These are phyloP conservation scores for Artemisia annua DNA, from an alignment of 129 eudicot genomes.

Conservation along the genomic window DNA sequence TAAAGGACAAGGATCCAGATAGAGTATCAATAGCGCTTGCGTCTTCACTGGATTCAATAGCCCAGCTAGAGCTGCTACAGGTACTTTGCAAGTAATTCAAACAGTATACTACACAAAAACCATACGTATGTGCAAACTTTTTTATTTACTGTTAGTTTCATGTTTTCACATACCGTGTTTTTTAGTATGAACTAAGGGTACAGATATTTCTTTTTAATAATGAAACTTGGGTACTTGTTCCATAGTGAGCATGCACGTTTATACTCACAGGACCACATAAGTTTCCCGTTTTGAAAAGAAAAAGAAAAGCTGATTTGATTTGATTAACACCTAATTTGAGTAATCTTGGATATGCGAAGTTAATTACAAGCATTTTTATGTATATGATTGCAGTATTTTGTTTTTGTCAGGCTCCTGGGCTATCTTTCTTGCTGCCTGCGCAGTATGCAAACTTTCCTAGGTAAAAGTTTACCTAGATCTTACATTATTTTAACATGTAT, in stretches of 20 bases:
- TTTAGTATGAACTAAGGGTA: neutral
- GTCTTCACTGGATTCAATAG: constrained; percentile 85
- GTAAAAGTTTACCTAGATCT: constrained; percentile 32
- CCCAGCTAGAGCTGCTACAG: constrained; percentile 91
- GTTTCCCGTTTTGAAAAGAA: neutral
- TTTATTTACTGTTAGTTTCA: neutral
- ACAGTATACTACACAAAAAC: constrained; percentile 9
- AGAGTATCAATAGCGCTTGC: constrained; percentile 84
- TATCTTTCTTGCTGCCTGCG: constrained; percentile 87
- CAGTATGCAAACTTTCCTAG: constrained; percentile 82
- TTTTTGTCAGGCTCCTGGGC: constrained; percentile 94
- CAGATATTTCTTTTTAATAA: neutral
- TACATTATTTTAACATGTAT: neutral
- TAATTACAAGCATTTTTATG: neutral
- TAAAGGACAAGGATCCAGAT: constrained; percentile 93
- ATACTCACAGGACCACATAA: neutral
- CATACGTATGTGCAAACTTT: neutral
- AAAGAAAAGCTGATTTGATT: neutral
- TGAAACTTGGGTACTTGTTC: neutral
- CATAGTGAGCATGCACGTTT: neutral
- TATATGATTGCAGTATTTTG: constrained; percentile 33
- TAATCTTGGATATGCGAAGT: no score
- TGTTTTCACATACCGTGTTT: neutral
- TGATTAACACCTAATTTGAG: neutral
- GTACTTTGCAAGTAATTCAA: constrained; percentile 36